Percentiles rank a stretch among this genome's conserved stretches.
Evolutionary conservation across 805 yeast species (phyloP).

Genomic region (Starmerella kuoi): DNA sequence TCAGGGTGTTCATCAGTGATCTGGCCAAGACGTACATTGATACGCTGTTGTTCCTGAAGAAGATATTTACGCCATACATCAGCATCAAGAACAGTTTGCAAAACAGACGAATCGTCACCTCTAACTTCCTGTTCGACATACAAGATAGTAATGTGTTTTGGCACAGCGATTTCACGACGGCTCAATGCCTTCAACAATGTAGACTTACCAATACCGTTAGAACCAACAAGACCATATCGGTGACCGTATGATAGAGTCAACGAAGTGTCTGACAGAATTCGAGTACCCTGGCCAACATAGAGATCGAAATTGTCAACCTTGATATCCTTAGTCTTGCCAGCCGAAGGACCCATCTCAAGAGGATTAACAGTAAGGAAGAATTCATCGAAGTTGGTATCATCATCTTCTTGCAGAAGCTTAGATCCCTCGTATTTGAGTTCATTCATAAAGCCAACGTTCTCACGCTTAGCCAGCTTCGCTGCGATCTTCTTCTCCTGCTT

Average conservation of each 20-base stretch:
- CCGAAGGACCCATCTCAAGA: conserved; percentile 52
- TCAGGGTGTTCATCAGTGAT: conserved; percentile 60
- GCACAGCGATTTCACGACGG: conserved; percentile 84
- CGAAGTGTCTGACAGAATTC: conserved; percentile 80
- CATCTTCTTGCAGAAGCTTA: conserved; percentile 55
- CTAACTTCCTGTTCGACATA: conserved; percentile 95
- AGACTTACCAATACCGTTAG: conserved; percentile 99
- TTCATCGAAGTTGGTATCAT: conserved; percentile 72
- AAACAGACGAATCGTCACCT: conserved; percentile 84
- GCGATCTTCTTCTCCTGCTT: conserved; percentile 97
- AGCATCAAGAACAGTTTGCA: conserved; percentile 95
- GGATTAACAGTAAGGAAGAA: conserved; percentile 95
- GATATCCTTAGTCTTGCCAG: conserved; percentile 91
- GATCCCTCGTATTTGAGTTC: conserved; percentile 54
- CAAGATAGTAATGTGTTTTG: conserved; percentile 86
- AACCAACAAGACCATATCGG: conserved; percentile 95
- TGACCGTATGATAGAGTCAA: conserved; percentile 82
- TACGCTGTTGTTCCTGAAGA: conserved; percentile 51
- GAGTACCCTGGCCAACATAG: conserved; percentile 89
- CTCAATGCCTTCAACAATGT: conserved; percentile 83
- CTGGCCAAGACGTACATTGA: conserved; percentile 58
- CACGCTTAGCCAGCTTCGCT: conserved; percentile 84
- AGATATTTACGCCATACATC: conserved; percentile 97
- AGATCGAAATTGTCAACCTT: conserved; percentile 85
- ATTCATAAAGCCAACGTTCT: conserved; percentile 25